phyloP scores from a whole-genome alignment of 805 yeast species.

The Ogataea degrootiae region DNA sequence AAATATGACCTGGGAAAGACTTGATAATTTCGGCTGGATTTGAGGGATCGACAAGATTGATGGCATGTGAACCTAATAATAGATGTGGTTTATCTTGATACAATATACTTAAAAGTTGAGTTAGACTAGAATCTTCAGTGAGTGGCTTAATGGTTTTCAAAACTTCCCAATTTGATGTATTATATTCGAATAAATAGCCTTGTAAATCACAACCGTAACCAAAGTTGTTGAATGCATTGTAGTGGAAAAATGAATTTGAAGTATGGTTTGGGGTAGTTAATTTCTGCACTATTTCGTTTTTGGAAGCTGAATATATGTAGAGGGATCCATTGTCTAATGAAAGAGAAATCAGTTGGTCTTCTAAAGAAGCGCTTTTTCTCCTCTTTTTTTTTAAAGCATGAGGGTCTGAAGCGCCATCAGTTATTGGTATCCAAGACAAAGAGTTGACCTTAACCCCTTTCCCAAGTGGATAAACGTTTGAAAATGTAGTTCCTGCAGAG shows the following conservation, averaged over 20 bases:
- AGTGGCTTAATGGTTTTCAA: conserved; percentile 38
- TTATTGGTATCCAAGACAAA: conserved; percentile 46
- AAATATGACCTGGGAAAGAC: conserved; percentile 72
- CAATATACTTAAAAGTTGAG: conserved; percentile 20
- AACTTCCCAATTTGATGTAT: conserved; percentile 39
- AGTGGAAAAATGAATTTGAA: conserved; percentile 39
- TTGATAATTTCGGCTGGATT: conserved; percentile 35
- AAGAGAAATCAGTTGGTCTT: conserved; percentile 48
- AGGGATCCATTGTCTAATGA: conserved; percentile 64
- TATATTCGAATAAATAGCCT: conserved; percentile 62
- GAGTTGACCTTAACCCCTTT: conserved; percentile 45
- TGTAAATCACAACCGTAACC: conserved; percentile 58
- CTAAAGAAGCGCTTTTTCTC: conserved; percentile 24
- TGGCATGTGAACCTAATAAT: conserved; percentile 63
- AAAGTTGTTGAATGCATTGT: conserved; percentile 35
- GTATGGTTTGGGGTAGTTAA: conserved; percentile 27
- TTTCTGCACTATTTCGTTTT: conserved; percentile 51
- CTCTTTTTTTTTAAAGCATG: conserved; percentile 25
- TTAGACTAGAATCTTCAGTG: conserved; percentile 21
- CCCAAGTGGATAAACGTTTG: conserved; percentile 45
- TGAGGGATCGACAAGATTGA: conserved; percentile 46
- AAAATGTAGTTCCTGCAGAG: conserved; percentile 31
- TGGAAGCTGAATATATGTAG: conserved; percentile 62
- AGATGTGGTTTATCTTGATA: conserved; percentile 35
- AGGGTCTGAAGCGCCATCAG: not conserved